phyloP scores from a whole-genome alignment of 2,329 filamentous ascomycete species.

The Macroventuria anomochaeta region DNA sequence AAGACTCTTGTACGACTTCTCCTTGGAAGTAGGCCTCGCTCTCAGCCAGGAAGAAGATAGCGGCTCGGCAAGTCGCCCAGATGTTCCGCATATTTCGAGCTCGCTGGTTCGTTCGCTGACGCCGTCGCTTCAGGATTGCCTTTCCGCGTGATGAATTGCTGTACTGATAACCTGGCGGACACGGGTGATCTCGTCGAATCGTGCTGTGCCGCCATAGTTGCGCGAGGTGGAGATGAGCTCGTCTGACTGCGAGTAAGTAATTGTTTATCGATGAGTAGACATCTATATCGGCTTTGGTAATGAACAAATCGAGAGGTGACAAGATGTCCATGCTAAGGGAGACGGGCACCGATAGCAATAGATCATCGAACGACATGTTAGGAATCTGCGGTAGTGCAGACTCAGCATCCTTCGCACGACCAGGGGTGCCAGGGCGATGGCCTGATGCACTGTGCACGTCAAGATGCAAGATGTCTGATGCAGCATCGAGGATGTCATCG shows the following conservation, averaged over 20 bases:
- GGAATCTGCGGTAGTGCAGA: slow-evolving; percentile 47
- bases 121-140: slow-evolving; percentile 65
- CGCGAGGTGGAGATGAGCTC: slow-evolving; percentile 83
- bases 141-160: slow-evolving; percentile 68
- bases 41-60: slow-evolving; percentile 88
- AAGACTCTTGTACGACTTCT: slow-evolving; percentile 82
- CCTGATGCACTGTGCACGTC: slow-evolving; percentile 60
- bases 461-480: slow-evolving; percentile 76
- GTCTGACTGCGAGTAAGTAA: slow-evolving; percentile 83
- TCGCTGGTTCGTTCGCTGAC: slow-evolving; percentile 69
- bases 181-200: slow-evolving; percentile 77
- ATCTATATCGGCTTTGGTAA: slow-evolving; percentile 75
- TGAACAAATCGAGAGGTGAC: slow-evolving; percentile 85
- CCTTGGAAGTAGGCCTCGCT: slow-evolving; percentile 88
- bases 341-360: slow-evolving; percentile 80
- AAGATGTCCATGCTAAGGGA: slow-evolving; percentile 73
- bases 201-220: slow-evolving; percentile 86
- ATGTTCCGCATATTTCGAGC: slow-evolving; percentile 75
- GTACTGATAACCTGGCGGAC: slow-evolving; percentile 69
- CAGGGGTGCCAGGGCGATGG: slow-evolving; percentile 50
- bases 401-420: slow-evolving; percentile 44
- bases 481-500: slow-evolving; percentile 80
- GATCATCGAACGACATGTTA: slow-evolving; percentile 71
- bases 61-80: slow-evolving; percentile 89
- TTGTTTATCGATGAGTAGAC: slow-evolving; percentile 85